These are phyloP conservation scores for Cyberlindnera saturnus DNA, from an alignment of 805 yeast species.

Conservation along the genomic window DNA sequence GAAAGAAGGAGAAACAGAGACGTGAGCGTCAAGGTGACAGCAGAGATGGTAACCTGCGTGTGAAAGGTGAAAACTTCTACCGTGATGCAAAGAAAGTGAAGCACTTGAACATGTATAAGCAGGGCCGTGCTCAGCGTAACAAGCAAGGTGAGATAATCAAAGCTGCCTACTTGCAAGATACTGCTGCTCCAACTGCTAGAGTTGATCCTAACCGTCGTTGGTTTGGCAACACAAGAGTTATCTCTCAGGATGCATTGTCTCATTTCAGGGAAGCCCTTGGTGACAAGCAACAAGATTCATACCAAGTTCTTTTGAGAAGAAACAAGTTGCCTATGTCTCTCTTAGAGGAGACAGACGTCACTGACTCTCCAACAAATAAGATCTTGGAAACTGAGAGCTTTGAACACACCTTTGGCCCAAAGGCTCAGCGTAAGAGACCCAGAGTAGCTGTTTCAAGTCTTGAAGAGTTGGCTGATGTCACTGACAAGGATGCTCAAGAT, in stretches of 20 bases:
- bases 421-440: slow-evolving; percentile 89
- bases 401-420: slow-evolving; percentile 84
- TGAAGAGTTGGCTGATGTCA: slow-evolving; percentile 63
- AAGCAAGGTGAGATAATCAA: slow-evolving; percentile 80
- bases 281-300: slow-evolving; percentile 72
- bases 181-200: slow-evolving; percentile 84
- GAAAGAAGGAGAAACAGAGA: slow-evolving; percentile 85
- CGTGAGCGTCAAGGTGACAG: slow-evolving; percentile 75
- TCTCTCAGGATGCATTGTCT: slow-evolving; percentile 90
- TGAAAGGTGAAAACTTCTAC: slow-evolving; percentile 95
- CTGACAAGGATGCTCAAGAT: slow-evolving; percentile 49
- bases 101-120: slow-evolving; percentile 86
- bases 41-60: slow-evolving; percentile 86
- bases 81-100: slow-evolving; percentile 90
- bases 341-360: slow-evolving; percentile 77
- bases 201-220: slow-evolving; percentile 95
- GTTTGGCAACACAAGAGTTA: slow-evolving; percentile 97
- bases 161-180: slow-evolving; percentile 85
- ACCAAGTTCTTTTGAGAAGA: slow-evolving; percentile 80
- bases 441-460: slow-evolving; percentile 70
- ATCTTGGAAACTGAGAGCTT: slow-evolving; percentile 87
- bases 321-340: slow-evolving; percentile 95
- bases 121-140: slow-evolving; percentile 82
- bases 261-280: slow-evolving; percentile 95
- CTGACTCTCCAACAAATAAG: slow-evolving; percentile 69